Evolutionary conservation across 2,329 filamentous ascomycete species (phyloP).

Genomic region (Colletotrichum simmondsii): DNA sequence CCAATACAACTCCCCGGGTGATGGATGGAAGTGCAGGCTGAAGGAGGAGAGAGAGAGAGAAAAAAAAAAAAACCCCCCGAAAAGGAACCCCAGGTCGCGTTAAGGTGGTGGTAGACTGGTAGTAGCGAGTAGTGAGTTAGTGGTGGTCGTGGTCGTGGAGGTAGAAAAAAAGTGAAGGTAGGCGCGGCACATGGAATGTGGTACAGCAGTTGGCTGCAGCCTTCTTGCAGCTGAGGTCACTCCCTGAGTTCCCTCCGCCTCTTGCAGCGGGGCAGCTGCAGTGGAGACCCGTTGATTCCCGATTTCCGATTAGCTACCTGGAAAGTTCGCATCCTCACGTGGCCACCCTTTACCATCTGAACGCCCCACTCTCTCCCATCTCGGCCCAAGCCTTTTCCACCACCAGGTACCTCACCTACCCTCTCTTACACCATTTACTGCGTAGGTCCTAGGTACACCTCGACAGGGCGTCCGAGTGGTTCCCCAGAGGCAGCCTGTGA

Average conservation of each 20-base stretch:
- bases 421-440: no score
- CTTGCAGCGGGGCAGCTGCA: conserved; percentile 30
- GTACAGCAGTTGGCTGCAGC: conserved; percentile 32
- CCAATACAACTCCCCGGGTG: not conserved
- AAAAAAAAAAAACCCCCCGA: not conserved
- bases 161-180: conserved; percentile 16
- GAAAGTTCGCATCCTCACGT: conserved; percentile 34
- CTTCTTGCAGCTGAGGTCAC: conserved; percentile 36
- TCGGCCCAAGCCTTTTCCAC: conserved; percentile 24
- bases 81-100: not conserved
- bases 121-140: not conserved
- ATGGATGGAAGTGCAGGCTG: conserved; percentile 13
- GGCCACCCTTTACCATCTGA: conserved; percentile 33
- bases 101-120: not conserved
- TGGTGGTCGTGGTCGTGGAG: not conserved
- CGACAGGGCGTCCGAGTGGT: no score
- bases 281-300: conserved; percentile 30
- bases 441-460: no score
- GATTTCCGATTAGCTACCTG: conserved; percentile 36
- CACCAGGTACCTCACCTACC: not conserved
- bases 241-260: conserved; percentile 24
- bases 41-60: not conserved
- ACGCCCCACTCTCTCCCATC: conserved; percentile 25
- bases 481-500: conserved; percentile 28
- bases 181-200: conserved; percentile 35